These are phyloP conservation scores for Papiliotrema terrestris DNA, from an alignment of 1,284 basidiomycete genomes.

Conservation along the genomic window DNA sequence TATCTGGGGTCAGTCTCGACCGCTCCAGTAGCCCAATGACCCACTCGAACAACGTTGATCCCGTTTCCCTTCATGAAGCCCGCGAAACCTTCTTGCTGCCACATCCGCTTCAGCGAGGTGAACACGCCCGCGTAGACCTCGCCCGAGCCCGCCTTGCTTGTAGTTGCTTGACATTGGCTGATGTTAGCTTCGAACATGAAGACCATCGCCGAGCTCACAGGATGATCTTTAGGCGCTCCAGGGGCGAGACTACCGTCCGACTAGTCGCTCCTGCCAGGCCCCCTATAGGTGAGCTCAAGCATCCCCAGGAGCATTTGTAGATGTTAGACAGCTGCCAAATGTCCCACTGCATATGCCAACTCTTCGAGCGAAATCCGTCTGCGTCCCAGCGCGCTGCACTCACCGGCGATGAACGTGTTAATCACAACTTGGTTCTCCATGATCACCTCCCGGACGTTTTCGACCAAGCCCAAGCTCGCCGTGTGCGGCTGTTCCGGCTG, in stretches of 20 bases:
- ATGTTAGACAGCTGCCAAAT: too few relatives aligned
- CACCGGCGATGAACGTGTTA: constrained; percentile 42
- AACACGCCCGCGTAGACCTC: constrained; percentile 79
- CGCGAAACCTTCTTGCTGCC: constrained; percentile 83
- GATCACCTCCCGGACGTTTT: constrained; percentile 25
- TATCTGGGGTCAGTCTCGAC: constrained; percentile 22
- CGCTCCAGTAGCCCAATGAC: constrained; percentile 6
- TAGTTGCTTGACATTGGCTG: constrained; percentile 68
- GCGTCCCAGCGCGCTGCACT: too few relatives aligned
- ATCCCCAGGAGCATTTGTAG: background rate
- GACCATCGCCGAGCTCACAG: too few relatives aligned
- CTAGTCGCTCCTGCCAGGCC: constrained; percentile 56
- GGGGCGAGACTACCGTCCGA: constrained; percentile 83
- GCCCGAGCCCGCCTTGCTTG: constrained; percentile 34
- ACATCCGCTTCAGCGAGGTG: constrained; percentile 75
- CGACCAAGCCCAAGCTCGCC: background rate
- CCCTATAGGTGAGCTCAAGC: constrained; percentile 13
- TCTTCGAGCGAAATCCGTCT: too few relatives aligned
- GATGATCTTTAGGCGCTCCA: constrained; percentile 92
- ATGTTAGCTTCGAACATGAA: background rate
- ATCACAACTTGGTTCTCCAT: constrained; percentile 41
- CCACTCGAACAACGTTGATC: constrained; percentile 78
- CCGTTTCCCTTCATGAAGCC: constrained; percentile 84
- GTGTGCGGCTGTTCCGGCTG: background rate
- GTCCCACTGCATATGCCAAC: too few relatives aligned